Evolutionary conservation across 2,329 filamentous ascomycete genomes (phyloP).

Genomic region (Penicillium expansum): DNA sequence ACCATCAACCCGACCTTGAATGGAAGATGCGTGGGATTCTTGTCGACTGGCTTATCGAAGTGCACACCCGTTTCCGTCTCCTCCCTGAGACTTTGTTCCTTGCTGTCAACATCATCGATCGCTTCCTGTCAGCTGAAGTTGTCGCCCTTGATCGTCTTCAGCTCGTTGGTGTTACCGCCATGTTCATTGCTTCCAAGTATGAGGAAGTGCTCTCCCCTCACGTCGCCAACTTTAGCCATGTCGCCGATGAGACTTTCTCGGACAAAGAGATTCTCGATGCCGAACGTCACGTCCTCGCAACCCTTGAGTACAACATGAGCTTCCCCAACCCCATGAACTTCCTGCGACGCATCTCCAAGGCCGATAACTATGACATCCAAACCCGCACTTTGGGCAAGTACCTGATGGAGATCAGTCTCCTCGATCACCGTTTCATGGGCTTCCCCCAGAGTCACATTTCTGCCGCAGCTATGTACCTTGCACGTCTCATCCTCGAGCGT

Average conservation of each 20-base stretch:
- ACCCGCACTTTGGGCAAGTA: constrained; percentile 97
- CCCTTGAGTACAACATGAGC: constrained; percentile 93
- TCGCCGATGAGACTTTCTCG: constrained; percentile 93
- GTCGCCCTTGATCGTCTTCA: constrained; percentile 95
- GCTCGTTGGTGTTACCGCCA: constrained; percentile 93
- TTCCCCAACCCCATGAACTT: constrained; percentile 99
- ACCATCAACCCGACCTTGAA: constrained; percentile 88
- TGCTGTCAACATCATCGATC: constrained; percentile 96
- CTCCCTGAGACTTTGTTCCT: constrained; percentile 96
- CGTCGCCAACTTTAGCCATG: constrained; percentile 93
- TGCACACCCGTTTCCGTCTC: constrained; percentile 93
- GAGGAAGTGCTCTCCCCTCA: constrained; percentile 97
- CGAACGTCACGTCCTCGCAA: constrained; percentile 89
- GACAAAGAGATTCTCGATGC: constrained; percentile 94
- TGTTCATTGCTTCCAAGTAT: constrained; percentile 99
- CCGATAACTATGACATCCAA: constrained; percentile 98
- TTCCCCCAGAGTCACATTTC: constrained; percentile 88
- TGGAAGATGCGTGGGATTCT: constrained; percentile 99
- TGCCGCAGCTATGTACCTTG: constrained; percentile 91
- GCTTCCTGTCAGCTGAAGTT: constrained; percentile 91
- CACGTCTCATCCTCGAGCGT: constrained; percentile 83
- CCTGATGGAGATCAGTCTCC: constrained; percentile 90
- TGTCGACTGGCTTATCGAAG: constrained; percentile 97
- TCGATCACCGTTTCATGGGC: constrained; percentile 90
- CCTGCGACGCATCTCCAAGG: constrained; percentile 95